These are phyloP conservation scores for Saccharomycopsis babjevae DNA, from an alignment of 805 yeast species.

Conservation along the genomic window DNA sequence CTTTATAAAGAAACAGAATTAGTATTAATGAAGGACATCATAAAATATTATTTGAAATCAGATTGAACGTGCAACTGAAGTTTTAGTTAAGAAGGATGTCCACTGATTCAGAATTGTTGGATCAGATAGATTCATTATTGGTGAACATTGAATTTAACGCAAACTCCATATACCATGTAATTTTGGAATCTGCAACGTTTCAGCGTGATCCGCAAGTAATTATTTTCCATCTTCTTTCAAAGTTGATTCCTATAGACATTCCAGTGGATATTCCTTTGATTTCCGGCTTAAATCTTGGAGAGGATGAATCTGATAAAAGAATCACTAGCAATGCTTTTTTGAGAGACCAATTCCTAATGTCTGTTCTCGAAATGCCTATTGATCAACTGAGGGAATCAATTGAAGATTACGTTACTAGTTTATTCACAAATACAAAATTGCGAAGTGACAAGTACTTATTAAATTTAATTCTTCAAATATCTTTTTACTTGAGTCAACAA, in stretches of 20 bases:
- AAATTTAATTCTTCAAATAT: neutral
- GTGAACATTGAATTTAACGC: constrained; percentile 13
- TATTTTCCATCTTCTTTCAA: constrained; percentile 10
- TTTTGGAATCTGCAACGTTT: constrained; percentile 9
- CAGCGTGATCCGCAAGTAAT: constrained; percentile 4
- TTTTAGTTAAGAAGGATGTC: neutral
- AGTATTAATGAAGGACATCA: no score
- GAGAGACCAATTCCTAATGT: neutral
- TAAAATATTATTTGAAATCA: no score
- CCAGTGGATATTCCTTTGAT: neutral
- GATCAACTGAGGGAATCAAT: neutral
- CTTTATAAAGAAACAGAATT: no score
- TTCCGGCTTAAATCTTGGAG: neutral
- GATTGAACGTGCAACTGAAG: no score
- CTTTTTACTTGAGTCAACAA: neutral
- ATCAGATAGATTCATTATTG: constrained; percentile 1
- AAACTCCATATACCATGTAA: constrained; percentile 1
- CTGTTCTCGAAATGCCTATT: neutral
- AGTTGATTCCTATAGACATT: constrained; percentile 1
- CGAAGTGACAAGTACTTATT: neutral
- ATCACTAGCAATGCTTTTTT: neutral
- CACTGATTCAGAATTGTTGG: neutral
- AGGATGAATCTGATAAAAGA: neutral
- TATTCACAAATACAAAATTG: neutral
- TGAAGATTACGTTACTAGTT: neutral